Evolutionary conservation across 306 rosid species (phyloP), one percentile per base, ranked within the genome.

Genomic region (Vigna unguiculata): DNA sequence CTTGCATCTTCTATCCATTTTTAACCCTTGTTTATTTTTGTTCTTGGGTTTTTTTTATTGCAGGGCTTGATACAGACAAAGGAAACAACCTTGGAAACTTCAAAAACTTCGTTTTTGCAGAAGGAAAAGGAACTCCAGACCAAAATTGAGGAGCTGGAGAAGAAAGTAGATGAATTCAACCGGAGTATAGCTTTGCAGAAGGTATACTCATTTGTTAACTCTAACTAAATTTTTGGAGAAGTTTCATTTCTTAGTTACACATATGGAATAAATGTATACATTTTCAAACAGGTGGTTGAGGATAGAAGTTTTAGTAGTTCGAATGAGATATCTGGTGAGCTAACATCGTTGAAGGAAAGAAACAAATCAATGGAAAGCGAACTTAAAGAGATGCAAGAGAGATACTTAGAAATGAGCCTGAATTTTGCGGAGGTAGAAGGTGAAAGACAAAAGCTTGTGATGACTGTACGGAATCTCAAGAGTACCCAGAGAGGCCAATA

Each of bases 401-500:
- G 99, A 86, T 96, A 96, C 86, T 89, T 96, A 71, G 99, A 92
- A 84, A 91, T 92, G 83, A 96, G 99, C 87, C 98, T 96, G 80
- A 92, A 84, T 82, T 96, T 96, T 19, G 98, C 99, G 2, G 98
- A 92, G 82, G 99, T 96, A 48, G 99, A 96, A 87, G 96, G 99
- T 71, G 99, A 96, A 88, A 91, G 99, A 76, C 99, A 96, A 81
- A 80, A 87, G 81, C 99, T 96, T 38, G 98, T 92, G 51, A 96
- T 96, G 99, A 89, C 91, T 1, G 85, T 96, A 74, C 80, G 99
- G 41, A 88, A 82, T 86, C 91, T 96, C 12, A 90, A 85, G 87
- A 83, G 83, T 87, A 63, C 74, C 76, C 88, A 78, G 32, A 95
- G 87, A 77, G 82, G 71, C 81, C 86, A 71, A 32, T 32, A 32